Conservation (phyloP, 345 rosid genomes). For the Camelina neglecta region DNA sequence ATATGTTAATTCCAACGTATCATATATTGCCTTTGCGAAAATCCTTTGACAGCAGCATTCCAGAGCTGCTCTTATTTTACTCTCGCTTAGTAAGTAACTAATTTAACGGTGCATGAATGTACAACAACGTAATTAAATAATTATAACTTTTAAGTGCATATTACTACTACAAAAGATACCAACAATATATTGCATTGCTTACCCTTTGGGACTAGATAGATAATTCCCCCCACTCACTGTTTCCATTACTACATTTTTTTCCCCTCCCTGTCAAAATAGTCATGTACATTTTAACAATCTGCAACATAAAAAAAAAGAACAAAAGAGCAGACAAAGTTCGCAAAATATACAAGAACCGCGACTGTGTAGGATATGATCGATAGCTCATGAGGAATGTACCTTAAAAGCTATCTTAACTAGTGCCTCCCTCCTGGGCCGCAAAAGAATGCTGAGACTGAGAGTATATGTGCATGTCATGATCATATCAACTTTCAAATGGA, state of each 20-base stretch:
- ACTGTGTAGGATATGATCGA: not conserved
- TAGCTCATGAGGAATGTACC: conserved; percentile 49
- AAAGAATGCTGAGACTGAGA: conserved; percentile 62
- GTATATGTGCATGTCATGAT: conserved; percentile 62
- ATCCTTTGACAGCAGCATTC: not conserved
- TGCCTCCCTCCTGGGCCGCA: conserved; percentile 50
- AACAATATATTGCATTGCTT: conserved; percentile 32
- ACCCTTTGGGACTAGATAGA: conserved; percentile 31
- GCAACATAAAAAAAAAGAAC: not conserved
- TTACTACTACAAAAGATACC: conserved; percentile 7
- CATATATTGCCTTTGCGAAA: conserved; percentile 25
- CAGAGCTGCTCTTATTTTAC: not conserved
- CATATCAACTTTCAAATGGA: conserved; percentile 32
- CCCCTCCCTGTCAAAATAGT: conserved; percentile 36
- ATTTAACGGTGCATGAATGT: conserved; percentile 7
- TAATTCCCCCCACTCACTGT: conserved; percentile 16
- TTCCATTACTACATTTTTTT: conserved; percentile 31
- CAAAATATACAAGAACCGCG: not conserved
- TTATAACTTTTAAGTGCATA: conserved; percentile 4
- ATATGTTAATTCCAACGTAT: conserved; percentile 5
- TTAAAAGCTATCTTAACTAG: conserved; percentile 49
- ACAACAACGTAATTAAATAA: conserved; percentile 2
- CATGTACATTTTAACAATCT: conserved; percentile 42
- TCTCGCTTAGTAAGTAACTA: conserved; percentile 15
- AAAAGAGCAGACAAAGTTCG: not conserved